Evolutionary conservation across 441 rosid species (phyloP).

Genomic region (Erodium texanum): DNA sequence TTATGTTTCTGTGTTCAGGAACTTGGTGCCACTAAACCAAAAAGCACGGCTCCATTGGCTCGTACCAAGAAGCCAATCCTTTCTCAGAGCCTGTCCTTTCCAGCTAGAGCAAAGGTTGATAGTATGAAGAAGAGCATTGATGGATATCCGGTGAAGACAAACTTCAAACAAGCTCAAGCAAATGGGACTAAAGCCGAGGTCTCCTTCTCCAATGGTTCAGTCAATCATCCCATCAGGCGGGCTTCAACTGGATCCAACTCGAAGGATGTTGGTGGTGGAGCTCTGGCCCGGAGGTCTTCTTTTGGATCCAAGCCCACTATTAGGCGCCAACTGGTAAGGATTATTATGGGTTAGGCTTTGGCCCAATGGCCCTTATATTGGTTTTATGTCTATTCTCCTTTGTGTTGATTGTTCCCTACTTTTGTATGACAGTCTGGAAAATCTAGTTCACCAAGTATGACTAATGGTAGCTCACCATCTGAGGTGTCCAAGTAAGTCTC

Average conservation of each 20-base stretch:
- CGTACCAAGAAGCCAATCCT: slow-evolving; percentile 35
- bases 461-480: slow-evolving; percentile 26
- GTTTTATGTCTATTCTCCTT: neutral
- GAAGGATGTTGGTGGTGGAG: slow-evolving; percentile 27
- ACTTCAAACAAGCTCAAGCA: slow-evolving; percentile 31
- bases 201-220: too few relatives aligned
- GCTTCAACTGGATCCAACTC: slow-evolving; percentile 25
- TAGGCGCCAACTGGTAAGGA: slow-evolving; percentile 37
- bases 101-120: slow-evolving; percentile 39
- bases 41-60: slow-evolving; percentile 30
- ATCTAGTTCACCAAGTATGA: slow-evolving; percentile 31
- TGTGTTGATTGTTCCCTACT: slow-evolving; percentile 6
- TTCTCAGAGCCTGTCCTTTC: slow-evolving; percentile 67
- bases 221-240: slow-evolving; percentile 9
- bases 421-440: slow-evolving; percentile 39
- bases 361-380: neutral
- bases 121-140: slow-evolving; percentile 48
- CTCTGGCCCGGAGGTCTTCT: slow-evolving; percentile 29
- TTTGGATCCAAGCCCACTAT: slow-evolving; percentile 26
- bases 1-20: neutral
- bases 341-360: neutral
- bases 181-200: slow-evolving; percentile 23
- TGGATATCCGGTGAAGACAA: slow-evolving; percentile 31
- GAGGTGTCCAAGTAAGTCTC: slow-evolving; percentile 47
- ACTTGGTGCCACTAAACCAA: slow-evolving; percentile 35